A percentile compares a stretch with the other conserved stretches of the same genome.
These are phyloP conservation scores for Trypanosoma theileri DNA, from an alignment of 208 protist species.

Conservation along the genomic window DNA sequence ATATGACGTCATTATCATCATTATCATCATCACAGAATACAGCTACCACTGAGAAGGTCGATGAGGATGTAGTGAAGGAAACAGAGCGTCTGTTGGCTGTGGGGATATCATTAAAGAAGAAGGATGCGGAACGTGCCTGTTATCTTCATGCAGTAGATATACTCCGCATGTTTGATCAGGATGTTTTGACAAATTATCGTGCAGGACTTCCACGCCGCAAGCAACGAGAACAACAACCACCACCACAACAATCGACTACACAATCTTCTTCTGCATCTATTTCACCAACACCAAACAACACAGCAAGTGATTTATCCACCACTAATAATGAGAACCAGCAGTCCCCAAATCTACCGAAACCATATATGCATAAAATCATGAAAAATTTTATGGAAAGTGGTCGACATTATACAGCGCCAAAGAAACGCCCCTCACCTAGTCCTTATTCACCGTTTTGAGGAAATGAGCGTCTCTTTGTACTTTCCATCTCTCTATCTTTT, in stretches of 20 bases:
- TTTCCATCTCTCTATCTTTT: constrained; percentile 13
- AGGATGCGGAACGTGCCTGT: constrained; percentile 78
- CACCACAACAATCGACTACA: background rate
- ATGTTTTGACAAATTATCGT: constrained; percentile 50
- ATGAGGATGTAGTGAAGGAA: constrained; percentile 12
- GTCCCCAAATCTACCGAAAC: constrained; percentile 16
- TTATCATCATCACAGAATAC: background rate
- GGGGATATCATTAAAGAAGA: constrained; percentile 76
- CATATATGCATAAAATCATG: constrained; percentile 61
- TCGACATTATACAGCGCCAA: constrained; percentile 37
- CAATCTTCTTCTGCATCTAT: background rate
- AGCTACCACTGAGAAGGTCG: background rate
- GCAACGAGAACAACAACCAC: no score
- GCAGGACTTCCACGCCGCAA: constrained; percentile 43
- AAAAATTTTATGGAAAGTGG: constrained; percentile 50
- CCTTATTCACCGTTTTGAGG: constrained; percentile 28
- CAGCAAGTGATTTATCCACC: background rate
- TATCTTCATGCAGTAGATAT: constrained; percentile 77
- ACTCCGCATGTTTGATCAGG: constrained; percentile 42
- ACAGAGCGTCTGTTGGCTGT: constrained; percentile 40
- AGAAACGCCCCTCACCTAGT: constrained; percentile 22
- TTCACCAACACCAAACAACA: background rate
- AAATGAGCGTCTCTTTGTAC: background rate
- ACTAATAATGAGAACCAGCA: constrained; percentile 3
- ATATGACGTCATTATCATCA: constrained; percentile 17